Conservation (phyloP, 2,329 filamentous ascomycete species). For the Cryphonectria radicalis region DNA sequence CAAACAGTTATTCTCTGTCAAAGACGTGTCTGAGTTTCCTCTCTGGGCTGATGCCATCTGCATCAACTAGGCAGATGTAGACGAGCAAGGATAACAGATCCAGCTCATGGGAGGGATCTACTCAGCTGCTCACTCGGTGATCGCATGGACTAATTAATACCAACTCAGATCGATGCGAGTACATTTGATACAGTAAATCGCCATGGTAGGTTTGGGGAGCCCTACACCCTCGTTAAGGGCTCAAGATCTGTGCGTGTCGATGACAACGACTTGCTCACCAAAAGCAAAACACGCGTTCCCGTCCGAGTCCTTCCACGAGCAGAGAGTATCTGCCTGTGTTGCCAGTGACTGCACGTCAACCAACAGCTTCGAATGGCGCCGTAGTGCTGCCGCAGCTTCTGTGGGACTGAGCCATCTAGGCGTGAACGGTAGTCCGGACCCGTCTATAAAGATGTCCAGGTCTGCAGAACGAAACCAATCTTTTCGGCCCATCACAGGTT, state of each 20-base stretch:
- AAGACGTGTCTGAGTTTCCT: background rate
- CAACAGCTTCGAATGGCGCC: background rate
- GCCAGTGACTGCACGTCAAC: background rate
- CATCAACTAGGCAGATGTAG: background rate
- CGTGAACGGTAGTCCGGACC: background rate
- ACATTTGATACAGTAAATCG: too few species aligned
- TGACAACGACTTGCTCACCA: constrained; percentile 9
- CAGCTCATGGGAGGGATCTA: background rate
- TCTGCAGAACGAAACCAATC: background rate
- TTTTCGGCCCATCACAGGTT: background rate
- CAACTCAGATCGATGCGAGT: background rate
- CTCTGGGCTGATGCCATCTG: background rate
- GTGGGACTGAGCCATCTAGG: background rate
- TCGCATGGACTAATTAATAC: background rate
- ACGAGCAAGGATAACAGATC: background rate
- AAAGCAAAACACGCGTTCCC: constrained; percentile 4
- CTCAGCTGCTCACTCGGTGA: background rate
- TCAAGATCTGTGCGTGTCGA: background rate
- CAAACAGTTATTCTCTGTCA: background rate
- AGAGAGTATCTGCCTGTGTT: background rate
- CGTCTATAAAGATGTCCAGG: constrained; percentile 6
- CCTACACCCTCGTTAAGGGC: background rate
- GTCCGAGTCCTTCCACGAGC: background rate
- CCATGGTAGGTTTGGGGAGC: background rate
- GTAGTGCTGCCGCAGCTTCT: constrained; percentile 1